These are phyloP conservation scores for Mimosa pudica DNA, from an alignment of 306 rosid genomes.

Conservation along the genomic window DNA sequence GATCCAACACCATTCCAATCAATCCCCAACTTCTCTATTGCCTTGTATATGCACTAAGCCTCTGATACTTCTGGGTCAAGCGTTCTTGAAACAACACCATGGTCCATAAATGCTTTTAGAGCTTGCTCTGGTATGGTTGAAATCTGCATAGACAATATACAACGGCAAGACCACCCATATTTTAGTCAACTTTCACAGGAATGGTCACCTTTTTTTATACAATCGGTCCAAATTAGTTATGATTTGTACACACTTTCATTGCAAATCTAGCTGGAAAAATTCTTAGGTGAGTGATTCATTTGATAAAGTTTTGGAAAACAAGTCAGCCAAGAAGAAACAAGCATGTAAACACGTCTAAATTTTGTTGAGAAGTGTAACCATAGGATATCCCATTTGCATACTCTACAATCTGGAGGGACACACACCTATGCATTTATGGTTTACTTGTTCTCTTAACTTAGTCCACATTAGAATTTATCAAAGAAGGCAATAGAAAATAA, in stretches of 20 bases:
- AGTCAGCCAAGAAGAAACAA: neutral
- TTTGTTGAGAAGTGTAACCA: neutral
- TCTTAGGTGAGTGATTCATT: neutral
- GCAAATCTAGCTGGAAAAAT: neutral
- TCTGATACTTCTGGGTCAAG: slow-evolving; percentile 71
- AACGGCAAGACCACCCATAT: neutral
- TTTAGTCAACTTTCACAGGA: slow-evolving; percentile 11
- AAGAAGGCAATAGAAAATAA: too few species aligned
- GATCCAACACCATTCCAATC: slow-evolving; percentile 75
- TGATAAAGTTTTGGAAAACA: neutral
- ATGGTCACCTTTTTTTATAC: neutral
- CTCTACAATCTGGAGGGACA: too few species aligned
- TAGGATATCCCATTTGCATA: neutral
- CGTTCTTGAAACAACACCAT: slow-evolving; percentile 76
- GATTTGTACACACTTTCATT: neutral
- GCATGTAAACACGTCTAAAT: neutral
- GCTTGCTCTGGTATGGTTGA: slow-evolving; percentile 89
- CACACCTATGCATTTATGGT: too few species aligned
- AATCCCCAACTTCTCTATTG: slow-evolving; percentile 81
- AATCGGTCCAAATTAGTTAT: neutral
- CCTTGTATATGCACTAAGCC: slow-evolving; percentile 71
- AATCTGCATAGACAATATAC: slow-evolving; percentile 51
- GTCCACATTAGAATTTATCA: too few species aligned
- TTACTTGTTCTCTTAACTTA: too few species aligned
- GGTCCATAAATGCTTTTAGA: slow-evolving; percentile 79